phyloP scores from a whole-genome alignment of 306 rosid species.

The Malus sieversii region DNA sequence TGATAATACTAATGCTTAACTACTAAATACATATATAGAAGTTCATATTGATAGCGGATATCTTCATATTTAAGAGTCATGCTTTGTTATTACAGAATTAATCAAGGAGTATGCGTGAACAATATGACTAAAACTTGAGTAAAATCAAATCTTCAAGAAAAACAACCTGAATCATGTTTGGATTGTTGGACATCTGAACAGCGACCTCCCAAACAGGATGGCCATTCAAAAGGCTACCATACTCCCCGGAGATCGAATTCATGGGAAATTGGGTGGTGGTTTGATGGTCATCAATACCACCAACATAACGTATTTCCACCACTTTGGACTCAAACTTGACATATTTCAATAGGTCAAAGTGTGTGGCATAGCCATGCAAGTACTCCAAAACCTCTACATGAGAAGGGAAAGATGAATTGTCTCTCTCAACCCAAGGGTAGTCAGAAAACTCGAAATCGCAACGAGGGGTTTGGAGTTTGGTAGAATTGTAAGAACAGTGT shows the following conservation, averaged over 20 bases:
- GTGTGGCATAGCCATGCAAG: conserved; percentile 40
- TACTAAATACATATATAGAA: background rate
- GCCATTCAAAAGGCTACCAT: conserved; percentile 26
- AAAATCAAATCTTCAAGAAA: background rate
- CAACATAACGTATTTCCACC: conserved; percentile 34
- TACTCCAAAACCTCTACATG: conserved; percentile 41
- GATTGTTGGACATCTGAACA: conserved; percentile 1
- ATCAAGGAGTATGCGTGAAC: background rate
- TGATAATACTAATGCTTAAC: background rate
- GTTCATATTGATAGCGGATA: background rate
- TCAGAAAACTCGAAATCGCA: conserved; percentile 55
- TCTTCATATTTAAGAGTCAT: background rate
- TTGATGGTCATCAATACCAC: background rate
- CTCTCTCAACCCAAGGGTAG: conserved; percentile 49
- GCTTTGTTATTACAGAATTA: background rate
- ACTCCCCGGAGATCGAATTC: background rate
- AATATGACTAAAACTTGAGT: background rate
- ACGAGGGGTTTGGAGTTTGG: conserved; percentile 59
- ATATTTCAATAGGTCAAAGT: conserved; percentile 40
- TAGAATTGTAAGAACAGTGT: conserved; percentile 44
- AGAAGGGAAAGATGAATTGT: conserved; percentile 41
- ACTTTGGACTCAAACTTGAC: conserved; percentile 43
- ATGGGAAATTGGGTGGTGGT: background rate
- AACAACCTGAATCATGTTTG: conserved; percentile 30
- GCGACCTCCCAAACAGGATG: conserved; percentile 41